Conservation (phyloP, 192 early-diverging fungal species). For the Radiomyces spectabilis region DNA sequence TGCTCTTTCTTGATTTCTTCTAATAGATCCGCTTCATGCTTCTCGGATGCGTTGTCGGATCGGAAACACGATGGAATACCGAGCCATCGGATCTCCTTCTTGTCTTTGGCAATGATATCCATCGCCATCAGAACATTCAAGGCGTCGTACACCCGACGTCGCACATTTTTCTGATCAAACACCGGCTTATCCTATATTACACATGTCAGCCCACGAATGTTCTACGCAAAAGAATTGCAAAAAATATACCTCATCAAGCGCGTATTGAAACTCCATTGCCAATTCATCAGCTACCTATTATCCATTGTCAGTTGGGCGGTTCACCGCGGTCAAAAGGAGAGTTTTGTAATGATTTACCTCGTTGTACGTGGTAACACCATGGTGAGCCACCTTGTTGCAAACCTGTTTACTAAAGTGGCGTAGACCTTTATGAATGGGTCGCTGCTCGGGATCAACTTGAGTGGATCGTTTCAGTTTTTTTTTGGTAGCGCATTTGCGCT, state of each 20-base stretch:
- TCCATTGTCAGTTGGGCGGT: not conserved
- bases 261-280: slow-evolving; percentile 14
- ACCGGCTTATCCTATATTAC: not conserved
- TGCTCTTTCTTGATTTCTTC: slow-evolving; percentile 2
- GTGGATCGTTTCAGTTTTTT: not conserved
- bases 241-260: not conserved
- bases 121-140: slow-evolving; percentile 59
- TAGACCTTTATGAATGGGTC: slow-evolving; percentile 18
- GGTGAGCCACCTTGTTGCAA: slow-evolving; percentile 45
- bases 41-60: not conserved
- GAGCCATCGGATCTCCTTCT: slow-evolving; percentile 56
- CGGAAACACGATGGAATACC: slow-evolving; percentile 14
- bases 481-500: not conserved
- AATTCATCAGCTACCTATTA: slow-evolving; percentile 47
- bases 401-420: slow-evolving; percentile 51
- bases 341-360: slow-evolving; percentile 6
- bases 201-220: not conserved
- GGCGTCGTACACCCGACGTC: slow-evolving; percentile 65
- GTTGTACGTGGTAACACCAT: slow-evolving; percentile 52
- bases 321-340: not conserved
- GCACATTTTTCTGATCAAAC: slow-evolving; percentile 52
- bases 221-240: too few species aligned
- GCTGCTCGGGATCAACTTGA: not conserved
- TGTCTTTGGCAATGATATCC: slow-evolving; percentile 52
- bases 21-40: not conserved